Conservation (phyloP, 2,329 filamentous ascomycete genomes). For the Cordyceps militaris region DNA sequence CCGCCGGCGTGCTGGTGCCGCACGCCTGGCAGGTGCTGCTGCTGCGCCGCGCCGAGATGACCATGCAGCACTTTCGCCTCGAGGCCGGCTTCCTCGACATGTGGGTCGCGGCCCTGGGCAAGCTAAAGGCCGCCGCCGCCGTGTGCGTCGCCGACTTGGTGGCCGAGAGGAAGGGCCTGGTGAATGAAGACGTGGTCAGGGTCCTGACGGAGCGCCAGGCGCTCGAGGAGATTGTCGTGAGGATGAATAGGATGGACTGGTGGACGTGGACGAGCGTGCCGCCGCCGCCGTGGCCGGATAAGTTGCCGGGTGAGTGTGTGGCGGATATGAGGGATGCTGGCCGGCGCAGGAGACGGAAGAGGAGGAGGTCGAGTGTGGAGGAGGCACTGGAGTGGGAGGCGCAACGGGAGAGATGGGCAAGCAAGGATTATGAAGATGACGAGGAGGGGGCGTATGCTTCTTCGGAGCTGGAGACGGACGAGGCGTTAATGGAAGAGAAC, state of each 20-base stretch:
- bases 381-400: not conserved
- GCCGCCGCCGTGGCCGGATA: constrained; percentile 6
- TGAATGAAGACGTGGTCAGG: not conserved
- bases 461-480: not conserved
- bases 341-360: not conserved
- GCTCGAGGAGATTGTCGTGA: constrained; percentile 5
- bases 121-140: constrained; percentile 3
- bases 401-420: not conserved
- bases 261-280: constrained; percentile 9
- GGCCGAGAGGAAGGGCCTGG: not conserved
- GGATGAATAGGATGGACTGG: constrained; percentile 8
- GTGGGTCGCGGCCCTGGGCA: constrained; percentile 6
- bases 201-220: not conserved
- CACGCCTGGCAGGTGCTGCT: constrained; percentile 12
- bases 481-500: not conserved
- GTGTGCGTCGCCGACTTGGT: constrained; percentile 6
- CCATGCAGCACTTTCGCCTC: constrained; percentile 5
- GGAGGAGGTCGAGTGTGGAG: not conserved
- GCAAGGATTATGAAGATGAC: not conserved
- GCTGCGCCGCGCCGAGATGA: constrained; percentile 1
- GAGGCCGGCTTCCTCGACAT: constrained; percentile 5
- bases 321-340: not conserved
- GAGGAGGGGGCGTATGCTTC: not conserved
- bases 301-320: not conserved
- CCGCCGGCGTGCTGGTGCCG: constrained; percentile 9